phyloP scores from a whole-genome alignment of 805 yeast genomes.

The Scheffersomyces lignosus region DNA sequence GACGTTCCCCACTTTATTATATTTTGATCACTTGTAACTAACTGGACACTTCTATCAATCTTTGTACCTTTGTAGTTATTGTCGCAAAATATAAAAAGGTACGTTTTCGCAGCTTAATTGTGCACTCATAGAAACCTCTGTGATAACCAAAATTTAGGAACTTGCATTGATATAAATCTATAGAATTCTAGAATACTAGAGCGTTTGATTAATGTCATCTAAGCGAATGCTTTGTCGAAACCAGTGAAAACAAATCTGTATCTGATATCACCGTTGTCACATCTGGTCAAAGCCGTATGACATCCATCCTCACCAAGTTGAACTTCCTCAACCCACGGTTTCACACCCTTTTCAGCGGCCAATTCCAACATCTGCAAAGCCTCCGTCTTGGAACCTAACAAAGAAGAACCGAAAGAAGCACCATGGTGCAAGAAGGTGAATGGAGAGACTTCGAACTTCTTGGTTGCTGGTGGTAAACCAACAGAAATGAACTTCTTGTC shows the following conservation, averaged over 20 bases:
- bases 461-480: constrained; percentile 58
- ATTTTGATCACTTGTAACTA: too few species aligned
- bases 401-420: constrained; percentile 56
- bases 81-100: too few species aligned
- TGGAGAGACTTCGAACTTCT: constrained; percentile 48
- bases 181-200: too few species aligned
- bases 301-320: constrained; percentile 55
- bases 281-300: constrained; percentile 54
- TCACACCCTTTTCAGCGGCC: constrained; percentile 58
- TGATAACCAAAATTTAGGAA: too few species aligned
- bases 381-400: constrained; percentile 62
- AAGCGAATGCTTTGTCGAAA: constrained; percentile 49
- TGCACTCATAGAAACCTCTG: too few species aligned
- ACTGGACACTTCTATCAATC: too few species aligned
- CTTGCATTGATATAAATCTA: too few species aligned
- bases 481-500: constrained; percentile 62
- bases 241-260: constrained; percentile 65
- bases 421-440: constrained; percentile 52
- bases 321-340: constrained; percentile 63
- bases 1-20: too few species aligned
- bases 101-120: too few species aligned
- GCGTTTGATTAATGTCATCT: too few species aligned
- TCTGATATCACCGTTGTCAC: constrained; percentile 55
- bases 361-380: constrained; percentile 65
- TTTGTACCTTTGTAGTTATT: too few species aligned